Conservation (phyloP, 2,329 filamentous ascomycete species). For the Ophiostoma triangulosporum region DNA sequence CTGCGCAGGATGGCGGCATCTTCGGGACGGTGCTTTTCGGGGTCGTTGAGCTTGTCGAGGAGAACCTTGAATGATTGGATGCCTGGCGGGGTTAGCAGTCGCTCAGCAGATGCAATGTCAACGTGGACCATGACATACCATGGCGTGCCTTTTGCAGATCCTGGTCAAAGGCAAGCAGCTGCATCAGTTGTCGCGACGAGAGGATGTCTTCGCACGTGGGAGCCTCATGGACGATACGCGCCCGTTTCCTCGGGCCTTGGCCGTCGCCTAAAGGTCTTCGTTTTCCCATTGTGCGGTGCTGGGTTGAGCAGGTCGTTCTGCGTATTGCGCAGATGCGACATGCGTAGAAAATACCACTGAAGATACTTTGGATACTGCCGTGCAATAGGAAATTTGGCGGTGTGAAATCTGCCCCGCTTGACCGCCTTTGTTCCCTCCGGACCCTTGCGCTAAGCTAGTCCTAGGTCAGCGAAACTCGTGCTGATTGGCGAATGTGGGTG, state of each 20-base stretch:
- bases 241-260: constrained; percentile 35
- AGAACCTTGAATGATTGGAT: constrained; percentile 58
- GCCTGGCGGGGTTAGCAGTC: constrained; percentile 26
- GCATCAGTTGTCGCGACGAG: constrained; percentile 52
- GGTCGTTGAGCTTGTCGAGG: constrained; percentile 49
- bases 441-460: not conserved
- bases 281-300: constrained; percentile 28
- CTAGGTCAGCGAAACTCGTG: not conserved
- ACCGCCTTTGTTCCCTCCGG: constrained; percentile 4
- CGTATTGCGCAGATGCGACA: too few species aligned
- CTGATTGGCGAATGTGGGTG: constrained; percentile 1
- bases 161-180: constrained; percentile 58
- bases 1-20: constrained; percentile 50
- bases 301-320: not conserved
- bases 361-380: not conserved
- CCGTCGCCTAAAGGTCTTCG: constrained; percentile 28
- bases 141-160: constrained; percentile 54
- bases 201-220: constrained; percentile 48
- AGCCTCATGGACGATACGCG: constrained; percentile 41
- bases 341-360: not conserved
- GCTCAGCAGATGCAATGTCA: not conserved
- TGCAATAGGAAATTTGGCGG: constrained; percentile 9
- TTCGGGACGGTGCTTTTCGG: constrained; percentile 31
- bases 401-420: constrained; percentile 2
- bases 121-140: constrained; percentile 28